phyloP scores from a whole-genome alignment of 768 basidiomycete species.

The Boletus barrowsii region DNA sequence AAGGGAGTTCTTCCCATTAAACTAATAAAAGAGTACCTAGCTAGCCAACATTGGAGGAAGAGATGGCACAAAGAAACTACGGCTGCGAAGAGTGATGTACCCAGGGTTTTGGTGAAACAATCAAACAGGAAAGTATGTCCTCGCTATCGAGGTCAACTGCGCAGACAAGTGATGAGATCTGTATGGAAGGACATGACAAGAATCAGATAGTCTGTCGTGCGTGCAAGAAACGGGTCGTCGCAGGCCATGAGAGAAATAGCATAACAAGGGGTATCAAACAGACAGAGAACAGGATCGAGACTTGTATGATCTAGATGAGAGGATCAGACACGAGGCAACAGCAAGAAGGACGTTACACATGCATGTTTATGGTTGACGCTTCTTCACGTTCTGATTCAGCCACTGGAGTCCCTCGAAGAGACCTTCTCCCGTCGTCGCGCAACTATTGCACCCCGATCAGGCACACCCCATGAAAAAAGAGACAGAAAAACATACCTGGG shows the following conservation, averaged over 20 bases:
- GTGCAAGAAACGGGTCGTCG: conserved; percentile 32
- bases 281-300: conserved; percentile 13
- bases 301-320: conserved; percentile 24
- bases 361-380: conserved; percentile 64
- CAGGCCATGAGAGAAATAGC: conserved; percentile 35
- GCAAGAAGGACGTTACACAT: conserved; percentile 13
- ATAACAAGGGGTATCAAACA: conserved; percentile 33
- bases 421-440: conserved; percentile 95
- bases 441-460: conserved; percentile 46
- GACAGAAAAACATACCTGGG: conserved; percentile 64
- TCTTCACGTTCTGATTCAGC: conserved; percentile 97
- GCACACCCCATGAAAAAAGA: background rate
- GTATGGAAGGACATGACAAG: conserved; percentile 25
- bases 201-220: conserved; percentile 36
- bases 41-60: conserved; percentile 15
- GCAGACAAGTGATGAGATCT: conserved; percentile 24
- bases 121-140: conserved; percentile 13
- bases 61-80: conserved; percentile 9
- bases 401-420: conserved; percentile 96
- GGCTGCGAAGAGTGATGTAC: conserved; percentile 15
- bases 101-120: conserved; percentile 9
- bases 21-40: conserved; percentile 10
- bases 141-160: conserved; percentile 17
- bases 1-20: conserved; percentile 25
- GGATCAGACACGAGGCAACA: conserved; percentile 9